phyloP scores from a whole-genome alignment of 2,329 filamentous ascomycete species.

The Penicillium sp. region DNA sequence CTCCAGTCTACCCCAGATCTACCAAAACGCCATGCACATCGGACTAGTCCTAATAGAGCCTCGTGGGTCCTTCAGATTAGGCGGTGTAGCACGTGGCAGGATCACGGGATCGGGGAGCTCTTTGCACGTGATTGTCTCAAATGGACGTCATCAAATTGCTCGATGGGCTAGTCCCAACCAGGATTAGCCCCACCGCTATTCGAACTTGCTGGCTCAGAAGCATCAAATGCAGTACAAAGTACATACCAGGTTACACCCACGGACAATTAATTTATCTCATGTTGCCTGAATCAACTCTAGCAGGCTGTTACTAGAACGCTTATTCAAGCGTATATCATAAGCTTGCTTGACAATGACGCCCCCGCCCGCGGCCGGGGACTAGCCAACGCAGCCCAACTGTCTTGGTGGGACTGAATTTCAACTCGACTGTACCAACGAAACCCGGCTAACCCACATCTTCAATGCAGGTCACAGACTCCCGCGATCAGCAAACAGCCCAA shows the following conservation, averaged over 20 bases:
- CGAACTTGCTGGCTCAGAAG: constrained; percentile 10
- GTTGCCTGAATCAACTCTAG: not conserved
- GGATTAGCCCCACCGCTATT: constrained; percentile 1
- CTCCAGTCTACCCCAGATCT: constrained; percentile 25
- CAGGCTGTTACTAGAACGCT: not conserved
- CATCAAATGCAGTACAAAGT: not conserved
- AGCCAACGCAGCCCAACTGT: constrained; percentile 47
- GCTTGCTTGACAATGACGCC: constrained; percentile 27
- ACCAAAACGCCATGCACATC: constrained; percentile 1
- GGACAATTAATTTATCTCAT: not conserved
- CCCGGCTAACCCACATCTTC: constrained; percentile 12
- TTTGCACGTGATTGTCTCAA: constrained; percentile 1
- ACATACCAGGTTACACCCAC: not conserved
- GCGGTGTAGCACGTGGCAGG: constrained; percentile 18
- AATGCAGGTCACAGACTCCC: constrained; percentile 46
- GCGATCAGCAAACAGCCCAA: constrained; percentile 37
- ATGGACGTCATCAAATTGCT: constrained; percentile 4
- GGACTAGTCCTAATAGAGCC: not conserved
- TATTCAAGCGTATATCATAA: not conserved
- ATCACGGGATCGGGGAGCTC: constrained; percentile 9
- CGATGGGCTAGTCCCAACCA: constrained; percentile 3
- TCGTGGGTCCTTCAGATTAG: not conserved
- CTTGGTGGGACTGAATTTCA: constrained; percentile 34
- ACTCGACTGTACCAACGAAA: not conserved
- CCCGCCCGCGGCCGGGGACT: constrained; percentile 31